Base-by-base conservation (phyloP, 305 asterid genomes). In the Fraxinus angustifolia region DNA sequence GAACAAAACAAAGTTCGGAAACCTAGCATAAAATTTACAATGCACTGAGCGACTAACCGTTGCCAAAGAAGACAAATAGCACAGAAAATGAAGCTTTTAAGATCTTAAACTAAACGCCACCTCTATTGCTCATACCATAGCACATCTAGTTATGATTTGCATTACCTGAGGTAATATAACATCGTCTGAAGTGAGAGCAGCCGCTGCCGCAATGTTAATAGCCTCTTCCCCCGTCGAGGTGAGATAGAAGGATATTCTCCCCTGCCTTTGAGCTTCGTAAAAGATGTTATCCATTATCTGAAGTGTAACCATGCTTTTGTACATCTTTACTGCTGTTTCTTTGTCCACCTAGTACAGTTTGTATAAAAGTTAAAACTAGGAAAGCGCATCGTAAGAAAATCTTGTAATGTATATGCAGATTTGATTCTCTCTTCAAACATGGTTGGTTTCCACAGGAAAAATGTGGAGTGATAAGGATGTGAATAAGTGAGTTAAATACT, bases 161-260 rank as follows among this genome's bases (percentile, higher is more conserved):
- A 14, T 42, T 21, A 91, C 98, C 97, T 94, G 98, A 3, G 98
- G 95, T 26, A 96, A 80, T 35, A 96, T 76, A 76, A 94, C 38
- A 65, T 96, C 97, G n/a, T 96, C 93, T 0, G 88, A 81, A 0
- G 91, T 7, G 56, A 96, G 95, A 17, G 98, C 99, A 74, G 99
- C 99, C 26, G 99, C 99, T 0, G 99, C 91, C 79, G 93, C 99
- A 75, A 96, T 87, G 86, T 85, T 90, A 70, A 93, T 85, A 36
- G 97, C 97, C 86, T 96, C 99, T 83, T 96, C 98, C 10, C 99
- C 98, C 12, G 23, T 73, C 0, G 99, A 88, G 62, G 98, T 94
- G 80, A 96, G 23, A 86, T 93, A 96, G 83, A 96, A 96, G 1
- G 97, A 91, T 71, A 96, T 70, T 83, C 98, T 92, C 76, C 99